Evolutionary conservation across 2,329 filamentous ascomycete genomes (phyloP), one percentile per base, ranked within the genome.

Genomic region (Akanthomyces dipterigenus): DNA sequence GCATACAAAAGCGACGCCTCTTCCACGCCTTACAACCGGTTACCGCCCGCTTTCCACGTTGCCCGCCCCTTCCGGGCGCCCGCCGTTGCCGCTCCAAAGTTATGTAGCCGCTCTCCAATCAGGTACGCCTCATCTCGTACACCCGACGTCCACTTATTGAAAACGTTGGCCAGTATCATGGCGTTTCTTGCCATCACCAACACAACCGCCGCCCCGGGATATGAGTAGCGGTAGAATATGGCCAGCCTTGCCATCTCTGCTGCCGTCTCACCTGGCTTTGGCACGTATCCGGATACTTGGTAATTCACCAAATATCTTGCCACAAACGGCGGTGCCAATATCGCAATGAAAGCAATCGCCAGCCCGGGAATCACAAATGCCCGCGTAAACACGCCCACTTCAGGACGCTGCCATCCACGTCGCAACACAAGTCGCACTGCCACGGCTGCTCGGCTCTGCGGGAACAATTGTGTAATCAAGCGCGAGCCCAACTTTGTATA

Each of bases 61-160:
- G 69, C 70, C 62, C 70, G 70, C 18, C 70, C 69, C 60, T 71
- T 71, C 16, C 72, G 70, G 20, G 71, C 71, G 20, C 72, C 75
- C 8, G 74, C 73, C 18, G 75, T 72, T 8, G 72, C 75, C 2
- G 73, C 73, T 4, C 91, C 90, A 75, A 97, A 96, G 73, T 99
- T 99, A 76, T 99, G 96, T 69, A 99, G 76, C 63, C 93, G 80
- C 77, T 99, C 93, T 2, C 95, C 95, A 70, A 98, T 95, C 49
- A 99, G 78, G 72, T 99, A 99, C 0, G 96, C 93, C 75, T 99
- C 96, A 72, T 99, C 96, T 43, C 91, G 82, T 51, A 99, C 91
- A 62, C 88, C 85, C 62, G 87, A 81, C 68, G 90, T 86, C 93
- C 93, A 98, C 22, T 85, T 78, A 51, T 84, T 82, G 56, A 95